Evolutionary conservation across 1,284 basidiomycete species (phyloP).

Genomic region (Fomitopsis pinicola): DNA sequence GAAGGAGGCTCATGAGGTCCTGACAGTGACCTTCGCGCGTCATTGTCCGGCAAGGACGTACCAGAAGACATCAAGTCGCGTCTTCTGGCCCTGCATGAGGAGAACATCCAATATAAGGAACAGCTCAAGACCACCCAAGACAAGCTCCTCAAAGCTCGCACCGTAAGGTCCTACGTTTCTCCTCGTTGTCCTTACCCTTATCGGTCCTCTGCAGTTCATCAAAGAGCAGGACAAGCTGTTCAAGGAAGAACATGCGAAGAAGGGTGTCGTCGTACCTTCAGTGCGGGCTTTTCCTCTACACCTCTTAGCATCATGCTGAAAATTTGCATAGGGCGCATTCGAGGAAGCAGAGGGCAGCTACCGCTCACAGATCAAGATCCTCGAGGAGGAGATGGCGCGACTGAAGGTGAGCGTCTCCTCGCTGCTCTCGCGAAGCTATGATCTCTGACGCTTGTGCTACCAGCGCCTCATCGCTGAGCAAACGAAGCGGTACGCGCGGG

Average conservation of each 20-base stretch:
- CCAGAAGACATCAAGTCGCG: slow-evolving; percentile 79
- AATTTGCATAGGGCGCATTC: slow-evolving; percentile 46
- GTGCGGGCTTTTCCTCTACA: slow-evolving; percentile 20
- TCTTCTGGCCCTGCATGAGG: slow-evolving; percentile 74
- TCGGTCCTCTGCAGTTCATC: slow-evolving; percentile 62
- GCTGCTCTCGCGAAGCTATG: neutral
- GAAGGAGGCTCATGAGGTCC: slow-evolving; percentile 1
- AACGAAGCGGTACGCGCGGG: slow-evolving; percentile 61
- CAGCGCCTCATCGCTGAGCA: slow-evolving; percentile 54
- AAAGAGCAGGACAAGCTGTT: slow-evolving; percentile 88
- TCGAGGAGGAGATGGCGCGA: slow-evolving; percentile 70
- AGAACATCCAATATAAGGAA: slow-evolving; percentile 68
- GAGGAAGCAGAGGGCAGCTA: slow-evolving; percentile 71
- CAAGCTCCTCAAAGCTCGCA: slow-evolving; percentile 79
- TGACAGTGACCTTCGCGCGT: slow-evolving; percentile 66
- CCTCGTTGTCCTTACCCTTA: neutral
- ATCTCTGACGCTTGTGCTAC: neutral
- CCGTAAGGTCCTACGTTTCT: slow-evolving; percentile 37
- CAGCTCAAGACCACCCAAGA: slow-evolving; percentile 71
- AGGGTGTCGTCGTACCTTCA: slow-evolving; percentile 26
- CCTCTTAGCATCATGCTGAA: neutral
- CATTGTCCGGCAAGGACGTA: slow-evolving; percentile 69
- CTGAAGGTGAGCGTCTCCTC: slow-evolving; percentile 33
- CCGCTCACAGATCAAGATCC: slow-evolving; percentile 65
- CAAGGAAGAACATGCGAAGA: slow-evolving; percentile 68